A percentile compares a stretch with the other conserved stretches of the same genome.
phyloP scores from a whole-genome alignment of 129 eudicot species.

The Chrysanthemum seticuspe region DNA sequence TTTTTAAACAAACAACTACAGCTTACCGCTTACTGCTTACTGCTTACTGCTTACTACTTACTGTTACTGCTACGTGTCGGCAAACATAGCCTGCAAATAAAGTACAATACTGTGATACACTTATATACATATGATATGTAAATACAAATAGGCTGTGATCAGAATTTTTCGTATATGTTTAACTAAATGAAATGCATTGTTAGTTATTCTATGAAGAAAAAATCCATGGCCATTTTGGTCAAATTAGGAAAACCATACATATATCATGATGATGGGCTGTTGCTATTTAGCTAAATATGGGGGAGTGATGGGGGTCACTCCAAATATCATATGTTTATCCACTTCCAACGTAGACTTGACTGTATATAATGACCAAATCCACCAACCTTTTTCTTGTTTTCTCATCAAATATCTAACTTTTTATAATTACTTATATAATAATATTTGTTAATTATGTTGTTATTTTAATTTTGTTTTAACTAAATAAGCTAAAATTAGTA shows the following conservation, averaged over 20 bases:
- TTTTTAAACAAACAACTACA: too few species aligned
- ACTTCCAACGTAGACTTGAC: constrained; percentile 27
- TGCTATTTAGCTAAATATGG: constrained; percentile 1
- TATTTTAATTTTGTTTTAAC: background rate
- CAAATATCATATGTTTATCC: constrained; percentile 30
- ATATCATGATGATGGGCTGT: constrained; percentile 24
- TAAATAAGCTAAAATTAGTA: background rate
- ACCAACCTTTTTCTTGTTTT: constrained; percentile 11
- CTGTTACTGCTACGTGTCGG: too few species aligned
- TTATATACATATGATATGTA: too few species aligned
- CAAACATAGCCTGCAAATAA: too few species aligned
- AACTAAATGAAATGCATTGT: background rate
- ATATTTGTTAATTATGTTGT: background rate
- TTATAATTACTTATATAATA: background rate
- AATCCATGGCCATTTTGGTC: constrained; percentile 15
- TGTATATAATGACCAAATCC: constrained; percentile 17
- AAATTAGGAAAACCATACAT: constrained; percentile 16
- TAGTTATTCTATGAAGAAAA: background rate
- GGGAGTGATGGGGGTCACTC: background rate
- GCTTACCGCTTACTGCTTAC: too few species aligned
- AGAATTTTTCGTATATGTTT: too few species aligned
- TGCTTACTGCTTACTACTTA: too few species aligned
- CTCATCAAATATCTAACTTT: constrained; percentile 2
- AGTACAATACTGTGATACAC: too few species aligned
- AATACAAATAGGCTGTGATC: too few species aligned